Conservation (phyloP, 257 asterid species). For the Solanum chaucha region DNA sequence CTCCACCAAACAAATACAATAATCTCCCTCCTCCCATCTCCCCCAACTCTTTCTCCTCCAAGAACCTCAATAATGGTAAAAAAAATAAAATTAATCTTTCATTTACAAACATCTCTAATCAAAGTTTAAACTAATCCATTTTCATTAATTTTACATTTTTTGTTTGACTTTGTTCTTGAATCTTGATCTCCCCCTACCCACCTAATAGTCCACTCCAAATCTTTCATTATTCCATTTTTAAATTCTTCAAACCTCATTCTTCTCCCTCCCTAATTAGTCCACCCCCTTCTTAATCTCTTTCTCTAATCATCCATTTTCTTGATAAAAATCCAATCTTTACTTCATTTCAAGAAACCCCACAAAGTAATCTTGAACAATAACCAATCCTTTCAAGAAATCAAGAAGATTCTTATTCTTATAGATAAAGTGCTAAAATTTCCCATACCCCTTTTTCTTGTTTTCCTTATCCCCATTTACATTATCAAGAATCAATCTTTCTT, state of each 20-base stretch:
- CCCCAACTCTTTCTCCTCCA: not conserved
- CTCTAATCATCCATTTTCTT: constrained; percentile 17
- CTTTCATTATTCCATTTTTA: constrained; percentile 12
- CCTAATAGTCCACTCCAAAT: constrained; percentile 33
- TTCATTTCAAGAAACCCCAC: constrained; percentile 9
- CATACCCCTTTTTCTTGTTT: not conserved
- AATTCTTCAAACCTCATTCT: constrained; percentile 30
- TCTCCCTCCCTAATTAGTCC: constrained; percentile 19
- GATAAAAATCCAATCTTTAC: constrained; percentile 4
- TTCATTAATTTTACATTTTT: constrained; percentile 8
- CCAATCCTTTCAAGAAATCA: constrained; percentile 31
- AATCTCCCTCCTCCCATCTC: not conserved
- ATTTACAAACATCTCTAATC: not conserved
- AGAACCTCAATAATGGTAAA: not conserved
- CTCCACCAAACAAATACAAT: not conserved
- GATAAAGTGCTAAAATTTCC: not conserved
- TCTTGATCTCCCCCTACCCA: not conserved
- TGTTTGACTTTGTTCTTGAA: constrained; percentile 26
- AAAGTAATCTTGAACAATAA: constrained; percentile 11
- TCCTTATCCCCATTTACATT: not conserved
- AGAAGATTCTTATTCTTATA: constrained; percentile 21
- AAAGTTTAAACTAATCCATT: not conserved
- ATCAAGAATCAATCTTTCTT: not conserved
- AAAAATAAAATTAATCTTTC: not conserved
- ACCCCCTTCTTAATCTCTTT: not conserved